phyloP scores from a whole-genome alignment of 352 stramenopile genomes.

The Phytophthora vignae region DNA sequence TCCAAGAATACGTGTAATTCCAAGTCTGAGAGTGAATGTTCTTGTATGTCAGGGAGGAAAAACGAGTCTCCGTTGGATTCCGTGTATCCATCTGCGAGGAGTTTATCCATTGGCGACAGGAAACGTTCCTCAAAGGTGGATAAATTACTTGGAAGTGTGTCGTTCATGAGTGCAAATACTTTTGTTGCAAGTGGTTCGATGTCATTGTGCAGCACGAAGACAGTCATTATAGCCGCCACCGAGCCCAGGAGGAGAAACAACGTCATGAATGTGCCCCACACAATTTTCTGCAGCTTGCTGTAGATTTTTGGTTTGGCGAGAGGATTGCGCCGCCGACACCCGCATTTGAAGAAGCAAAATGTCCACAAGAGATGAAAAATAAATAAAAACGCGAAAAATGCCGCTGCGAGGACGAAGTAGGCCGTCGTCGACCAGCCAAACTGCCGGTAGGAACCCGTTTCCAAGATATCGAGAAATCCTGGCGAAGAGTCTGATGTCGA shows the following conservation, averaged over 20 bases:
- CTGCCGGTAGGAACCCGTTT: conserved; percentile 51
- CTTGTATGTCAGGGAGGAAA: conserved; percentile 40
- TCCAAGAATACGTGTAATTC: conserved; percentile 56
- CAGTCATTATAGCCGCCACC: conserved; percentile 35
- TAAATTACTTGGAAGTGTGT: conserved; percentile 40
- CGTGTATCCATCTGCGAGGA: conserved; percentile 33
- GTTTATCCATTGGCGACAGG: conserved; percentile 40
- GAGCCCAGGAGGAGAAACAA: conserved; percentile 36
- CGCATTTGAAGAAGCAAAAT: conserved; percentile 58
- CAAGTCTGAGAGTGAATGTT: conserved; percentile 31
- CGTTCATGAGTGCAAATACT: conserved; percentile 33
- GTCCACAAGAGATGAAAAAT: conserved; percentile 57
- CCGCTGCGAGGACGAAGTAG: conserved; percentile 39
- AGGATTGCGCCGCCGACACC: conserved; percentile 53
- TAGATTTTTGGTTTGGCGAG: conserved; percentile 57
- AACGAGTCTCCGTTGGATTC: conserved; percentile 3
- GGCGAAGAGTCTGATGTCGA: background rate
- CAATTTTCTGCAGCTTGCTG: conserved; percentile 54
- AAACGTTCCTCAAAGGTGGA: conserved; percentile 49
- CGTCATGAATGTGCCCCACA: conserved; percentile 47
- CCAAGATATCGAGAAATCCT: conserved; percentile 34
- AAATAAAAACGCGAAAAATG: conserved; percentile 43
- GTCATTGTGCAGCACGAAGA: conserved; percentile 45
- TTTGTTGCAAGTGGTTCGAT: conserved; percentile 40
- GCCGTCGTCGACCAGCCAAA: conserved; percentile 48